A percentile compares a stretch with the other conserved stretches of the same genome.
phyloP scores from a whole-genome alignment of 2,329 filamentous ascomycete genomes.

The Venturia oleaginea region DNA sequence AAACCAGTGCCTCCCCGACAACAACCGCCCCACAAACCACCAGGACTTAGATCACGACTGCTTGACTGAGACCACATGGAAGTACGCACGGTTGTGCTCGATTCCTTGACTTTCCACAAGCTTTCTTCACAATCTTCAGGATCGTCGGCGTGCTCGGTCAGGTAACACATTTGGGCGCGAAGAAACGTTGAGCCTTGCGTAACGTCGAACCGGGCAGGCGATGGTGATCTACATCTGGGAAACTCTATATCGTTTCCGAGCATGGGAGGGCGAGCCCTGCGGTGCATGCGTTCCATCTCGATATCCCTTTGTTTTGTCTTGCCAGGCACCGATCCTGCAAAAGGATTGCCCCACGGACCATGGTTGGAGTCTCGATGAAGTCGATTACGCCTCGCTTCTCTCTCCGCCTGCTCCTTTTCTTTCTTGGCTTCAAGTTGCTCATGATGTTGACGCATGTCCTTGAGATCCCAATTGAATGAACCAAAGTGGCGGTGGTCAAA shows the following conservation, averaged over 20 bases:
- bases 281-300: slow-evolving; percentile 46
- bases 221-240: slow-evolving; percentile 72
- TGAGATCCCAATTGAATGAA: slow-evolving; percentile 56
- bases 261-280: slow-evolving; percentile 69
- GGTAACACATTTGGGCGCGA: slow-evolving; percentile 39
- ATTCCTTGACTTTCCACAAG: slow-evolving; percentile 51
- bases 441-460: slow-evolving; percentile 71
- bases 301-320: not conserved
- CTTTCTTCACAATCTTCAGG: slow-evolving; percentile 42
- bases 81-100: not conserved
- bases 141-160: slow-evolving; percentile 35
- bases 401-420: slow-evolving; percentile 19
- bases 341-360: slow-evolving; percentile 31
- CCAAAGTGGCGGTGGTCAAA: slow-evolving; percentile 9
- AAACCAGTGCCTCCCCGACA: slow-evolving; percentile 38
- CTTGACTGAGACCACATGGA: slow-evolving; percentile 26
- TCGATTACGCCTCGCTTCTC: slow-evolving; percentile 13
- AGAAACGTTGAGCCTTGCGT: slow-evolving; percentile 52
- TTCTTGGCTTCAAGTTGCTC: slow-evolving; percentile 49
- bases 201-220: slow-evolving; percentile 74
- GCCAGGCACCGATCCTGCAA: slow-evolving; percentile 16
- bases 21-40: slow-evolving; percentile 71
- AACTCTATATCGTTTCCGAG: slow-evolving; percentile 73
- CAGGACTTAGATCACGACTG: slow-evolving; percentile 41
- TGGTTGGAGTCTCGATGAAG: not conserved